A percentile compares a stretch with the other conserved stretches of the same genome.
phyloP scores from a whole-genome alignment of 352 stramenopile species.

The Pythium volutum region DNA sequence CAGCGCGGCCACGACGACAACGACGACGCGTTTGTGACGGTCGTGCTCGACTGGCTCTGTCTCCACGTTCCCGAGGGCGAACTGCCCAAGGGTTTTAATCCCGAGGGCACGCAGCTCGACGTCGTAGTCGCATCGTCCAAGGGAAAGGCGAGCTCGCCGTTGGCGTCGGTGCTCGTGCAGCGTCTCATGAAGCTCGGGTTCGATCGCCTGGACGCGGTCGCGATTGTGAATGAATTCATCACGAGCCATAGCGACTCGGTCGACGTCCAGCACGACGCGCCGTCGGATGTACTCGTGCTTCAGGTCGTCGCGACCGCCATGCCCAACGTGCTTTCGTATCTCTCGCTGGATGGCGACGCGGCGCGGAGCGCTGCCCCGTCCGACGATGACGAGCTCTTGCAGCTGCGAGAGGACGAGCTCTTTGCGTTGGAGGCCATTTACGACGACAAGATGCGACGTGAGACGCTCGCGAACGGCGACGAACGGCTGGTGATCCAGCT shows the following conservation, averaged over 20 bases:
- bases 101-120: slow-evolving; percentile 88
- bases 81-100: slow-evolving; percentile 83
- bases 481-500: slow-evolving; percentile 51
- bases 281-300: slow-evolving; percentile 37
- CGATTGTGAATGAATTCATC: slow-evolving; percentile 43
- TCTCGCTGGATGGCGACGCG: slow-evolving; percentile 6
- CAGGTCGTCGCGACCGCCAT: slow-evolving; percentile 40
- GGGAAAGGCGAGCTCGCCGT: slow-evolving; percentile 15
- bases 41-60: slow-evolving; percentile 79
- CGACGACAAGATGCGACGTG: slow-evolving; percentile 55
- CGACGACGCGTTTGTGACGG: slow-evolving; percentile 35
- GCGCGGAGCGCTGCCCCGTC: not conserved
- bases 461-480: slow-evolving; percentile 24
- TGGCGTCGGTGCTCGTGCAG: slow-evolving; percentile 51
- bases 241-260: not conserved
- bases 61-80: slow-evolving; percentile 72
- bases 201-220: slow-evolving; percentile 50
- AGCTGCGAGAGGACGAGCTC: slow-evolving; percentile 66
- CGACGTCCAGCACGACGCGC: slow-evolving; percentile 30
- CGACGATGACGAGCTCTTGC: slow-evolving; percentile 43
- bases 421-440: slow-evolving; percentile 84
- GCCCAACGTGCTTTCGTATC: slow-evolving; percentile 40
- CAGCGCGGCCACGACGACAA: slow-evolving; percentile 28
- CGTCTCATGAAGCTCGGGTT: slow-evolving; percentile 80
- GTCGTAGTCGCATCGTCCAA: slow-evolving; percentile 42